Evolutionary conservation across 371 early-diverging fungal species (phyloP).

Genomic region (Mucor piriformis): DNA sequence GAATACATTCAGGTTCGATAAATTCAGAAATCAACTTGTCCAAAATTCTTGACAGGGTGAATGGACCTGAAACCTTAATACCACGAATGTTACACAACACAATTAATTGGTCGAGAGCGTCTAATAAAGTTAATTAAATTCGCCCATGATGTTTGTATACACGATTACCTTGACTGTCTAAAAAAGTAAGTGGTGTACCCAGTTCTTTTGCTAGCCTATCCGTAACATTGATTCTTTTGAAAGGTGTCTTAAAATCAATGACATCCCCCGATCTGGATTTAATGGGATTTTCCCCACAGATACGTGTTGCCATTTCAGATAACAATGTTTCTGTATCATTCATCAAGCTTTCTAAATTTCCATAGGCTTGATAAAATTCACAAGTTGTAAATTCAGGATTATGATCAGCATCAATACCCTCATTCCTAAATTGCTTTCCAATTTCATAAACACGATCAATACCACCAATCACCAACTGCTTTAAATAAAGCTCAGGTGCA

Average conservation of each 20-base stretch:
- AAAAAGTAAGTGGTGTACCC: conserved; percentile 52
- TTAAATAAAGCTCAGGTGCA: conserved; percentile 95
- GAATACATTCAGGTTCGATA: conserved; percentile 90
- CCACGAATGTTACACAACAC: conserved; percentile 54
- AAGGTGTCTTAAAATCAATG: conserved; percentile 80
- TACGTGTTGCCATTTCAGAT: conserved; percentile 78
- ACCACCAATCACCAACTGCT: conserved; percentile 96
- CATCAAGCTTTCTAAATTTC: conserved; percentile 83
- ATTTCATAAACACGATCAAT: conserved; percentile 95
- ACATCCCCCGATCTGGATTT: conserved; percentile 52
- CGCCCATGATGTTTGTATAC: too few relatives aligned
- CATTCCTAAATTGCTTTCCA: conserved; percentile 97
- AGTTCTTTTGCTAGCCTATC: conserved; percentile 65
- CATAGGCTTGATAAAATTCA: conserved; percentile 97
- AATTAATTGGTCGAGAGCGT: conserved; percentile 48
- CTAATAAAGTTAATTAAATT: conserved; percentile 11
- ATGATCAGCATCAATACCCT: conserved; percentile 96
- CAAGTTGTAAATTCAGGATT: conserved; percentile 99
- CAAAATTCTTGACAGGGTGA: conserved; percentile 81
- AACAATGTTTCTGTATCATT: conserved; percentile 87
- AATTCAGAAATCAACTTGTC: conserved; percentile 90
- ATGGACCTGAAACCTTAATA: conserved; percentile 66
- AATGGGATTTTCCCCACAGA: conserved; percentile 79
- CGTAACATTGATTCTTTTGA: conserved; percentile 80
- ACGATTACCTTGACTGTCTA: conserved; percentile 43